Conservation (phyloP, 108 stramenopile species). For the Skeletonema marinoi region DNA sequence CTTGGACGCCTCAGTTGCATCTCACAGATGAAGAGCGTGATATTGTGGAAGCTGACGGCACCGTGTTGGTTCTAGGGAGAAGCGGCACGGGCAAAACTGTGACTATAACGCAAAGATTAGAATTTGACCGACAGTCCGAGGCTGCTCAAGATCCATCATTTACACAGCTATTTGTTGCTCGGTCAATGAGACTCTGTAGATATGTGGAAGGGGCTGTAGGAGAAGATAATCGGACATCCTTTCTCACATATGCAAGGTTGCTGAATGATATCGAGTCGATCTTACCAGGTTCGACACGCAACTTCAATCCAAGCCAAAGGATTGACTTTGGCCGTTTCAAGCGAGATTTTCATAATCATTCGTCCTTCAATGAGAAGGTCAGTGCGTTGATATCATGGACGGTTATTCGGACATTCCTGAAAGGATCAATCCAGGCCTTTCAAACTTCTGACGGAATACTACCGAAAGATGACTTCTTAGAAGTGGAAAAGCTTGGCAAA, state of each 20-base stretch:
- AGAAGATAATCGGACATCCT: background rate
- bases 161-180: constrained; percentile 54
- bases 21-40: constrained; percentile 55
- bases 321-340: background rate
- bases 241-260: background rate
- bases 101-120: constrained; percentile 56
- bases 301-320: constrained; percentile 3
- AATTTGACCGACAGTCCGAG: constrained; percentile 43
- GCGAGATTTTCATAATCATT: background rate
- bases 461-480: constrained; percentile 28
- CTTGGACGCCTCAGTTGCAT: constrained; percentile 50
- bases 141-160: constrained; percentile 11
- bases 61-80: constrained; percentile 56
- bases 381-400: constrained; percentile 57
- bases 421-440: constrained; percentile 54
- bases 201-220: constrained; percentile 43
- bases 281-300: background rate
- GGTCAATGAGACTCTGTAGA: constrained; percentile 42
- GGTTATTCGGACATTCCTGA: constrained; percentile 51
- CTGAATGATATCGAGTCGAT: background rate
- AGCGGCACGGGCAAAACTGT: constrained; percentile 64
- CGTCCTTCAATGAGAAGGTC: constrained; percentile 1
- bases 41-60: constrained; percentile 51
- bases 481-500: constrained; percentile 26
- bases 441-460: constrained; percentile 3